These are phyloP conservation scores for Rhododendron vialii DNA, from an alignment of 148 eudicot genomes.

Conservation along the genomic window DNA sequence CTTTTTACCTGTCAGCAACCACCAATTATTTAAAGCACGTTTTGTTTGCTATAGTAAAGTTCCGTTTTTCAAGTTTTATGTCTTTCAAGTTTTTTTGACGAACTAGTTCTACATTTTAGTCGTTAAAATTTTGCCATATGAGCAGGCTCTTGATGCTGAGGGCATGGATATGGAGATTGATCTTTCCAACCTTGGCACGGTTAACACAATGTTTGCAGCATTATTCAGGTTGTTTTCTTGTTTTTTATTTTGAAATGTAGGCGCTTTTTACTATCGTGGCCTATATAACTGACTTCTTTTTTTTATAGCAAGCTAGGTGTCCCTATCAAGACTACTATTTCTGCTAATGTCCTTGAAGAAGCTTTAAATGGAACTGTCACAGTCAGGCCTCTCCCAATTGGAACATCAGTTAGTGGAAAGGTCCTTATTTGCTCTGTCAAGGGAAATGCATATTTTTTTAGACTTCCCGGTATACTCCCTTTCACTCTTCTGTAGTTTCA, in stretches of 20 bases:
- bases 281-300: slow-evolving; percentile 3
- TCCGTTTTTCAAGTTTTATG: background rate
- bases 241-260: background rate
- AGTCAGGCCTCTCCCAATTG: slow-evolving; percentile 83
- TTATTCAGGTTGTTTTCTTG: slow-evolving; percentile 67
- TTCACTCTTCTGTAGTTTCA: background rate
- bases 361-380: slow-evolving; percentile 92
- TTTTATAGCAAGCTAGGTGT: slow-evolving; percentile 85
- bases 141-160: slow-evolving; percentile 88
- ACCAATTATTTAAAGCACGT: background rate
- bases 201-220: slow-evolving; percentile 97
- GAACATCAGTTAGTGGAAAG: slow-evolving; percentile 96
- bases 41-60: background rate
- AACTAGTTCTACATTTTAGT: background rate
- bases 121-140: background rate
- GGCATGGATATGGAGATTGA: slow-evolving; percentile 99
- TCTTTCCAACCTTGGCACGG: slow-evolving; percentile 96
- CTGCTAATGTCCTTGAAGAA: slow-evolving; percentile 97
- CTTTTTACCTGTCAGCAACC: background rate
- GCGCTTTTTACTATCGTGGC: background rate
- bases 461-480: background rate
- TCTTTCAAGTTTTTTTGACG: background rate
- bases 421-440: slow-evolving; percentile 30
- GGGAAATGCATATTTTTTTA: background rate
- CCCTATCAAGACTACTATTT: slow-evolving; percentile 97